Conservation (phyloP, 106 monocot genomes). For the Dendrobium catenatum region DNA sequence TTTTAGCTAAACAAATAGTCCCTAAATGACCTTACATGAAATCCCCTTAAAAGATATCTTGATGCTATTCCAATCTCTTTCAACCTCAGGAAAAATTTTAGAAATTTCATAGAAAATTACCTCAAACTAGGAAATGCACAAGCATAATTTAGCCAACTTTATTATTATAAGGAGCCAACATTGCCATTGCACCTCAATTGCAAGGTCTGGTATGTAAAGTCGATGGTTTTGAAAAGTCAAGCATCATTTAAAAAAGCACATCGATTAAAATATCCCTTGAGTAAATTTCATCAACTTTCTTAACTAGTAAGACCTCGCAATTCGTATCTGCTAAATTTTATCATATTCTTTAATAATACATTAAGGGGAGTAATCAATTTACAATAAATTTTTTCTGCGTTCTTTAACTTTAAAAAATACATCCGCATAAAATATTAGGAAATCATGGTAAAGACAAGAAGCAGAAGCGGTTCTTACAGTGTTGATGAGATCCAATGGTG, state of each 20-base stretch:
- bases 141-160: background rate
- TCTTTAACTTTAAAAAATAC: background rate
- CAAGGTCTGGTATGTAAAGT: background rate
- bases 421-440: background rate
- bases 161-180: background rate
- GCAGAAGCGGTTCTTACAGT: slow-evolving; percentile 45
- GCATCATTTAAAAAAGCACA: background rate
- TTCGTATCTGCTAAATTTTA: background rate
- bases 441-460: background rate
- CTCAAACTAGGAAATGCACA: background rate
- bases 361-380: background rate
- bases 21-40: too few relatives aligned
- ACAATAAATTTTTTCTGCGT: background rate
- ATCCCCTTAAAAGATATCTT: background rate
- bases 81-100: background rate
- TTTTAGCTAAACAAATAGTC: too few relatives aligned
- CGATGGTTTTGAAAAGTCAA: background rate
- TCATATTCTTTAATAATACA: background rate
- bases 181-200: background rate
- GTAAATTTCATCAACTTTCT: background rate
- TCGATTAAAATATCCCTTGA: background rate
- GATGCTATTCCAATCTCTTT: background rate
- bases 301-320: background rate
- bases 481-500: slow-evolving; percentile 95
- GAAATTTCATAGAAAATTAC: background rate